These are phyloP conservation scores for Pyrrhoderma noxium DNA, from an alignment of 1,284 basidiomycete genomes.

Conservation along the genomic window DNA sequence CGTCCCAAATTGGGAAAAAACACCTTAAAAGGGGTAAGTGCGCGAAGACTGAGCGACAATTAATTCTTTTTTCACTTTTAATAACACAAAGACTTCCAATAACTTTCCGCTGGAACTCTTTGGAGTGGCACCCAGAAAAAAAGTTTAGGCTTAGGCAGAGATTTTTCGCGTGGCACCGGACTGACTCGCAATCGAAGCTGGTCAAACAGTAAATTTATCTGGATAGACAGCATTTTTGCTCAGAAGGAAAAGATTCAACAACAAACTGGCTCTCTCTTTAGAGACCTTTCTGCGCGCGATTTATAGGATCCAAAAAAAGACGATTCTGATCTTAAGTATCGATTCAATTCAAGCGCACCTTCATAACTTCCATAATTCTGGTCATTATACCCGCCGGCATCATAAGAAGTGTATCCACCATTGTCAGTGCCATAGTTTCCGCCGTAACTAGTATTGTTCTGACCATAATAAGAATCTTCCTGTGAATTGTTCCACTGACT, in stretches of 20 bases:
- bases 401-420: conserved; percentile 36
- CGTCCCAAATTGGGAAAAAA: too few relatives aligned
- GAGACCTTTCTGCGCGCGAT: background rate
- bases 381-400: conserved; percentile 34
- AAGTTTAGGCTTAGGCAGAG: too few relatives aligned
- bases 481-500: conserved; percentile 14
- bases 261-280: background rate
- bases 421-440: conserved; percentile 23
- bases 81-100: too few relatives aligned
- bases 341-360: conserved; percentile 62
- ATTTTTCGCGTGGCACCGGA: too few relatives aligned
- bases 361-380: conserved; percentile 60
- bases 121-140: too few relatives aligned
- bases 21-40: too few relatives aligned
- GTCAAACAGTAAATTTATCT: background rate
- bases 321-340: conserved; percentile 7
- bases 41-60: too few relatives aligned
- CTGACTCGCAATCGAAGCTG: background rate
- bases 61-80: too few relatives aligned
- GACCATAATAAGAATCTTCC: conserved; percentile 44
- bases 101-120: too few relatives aligned
- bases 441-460: conserved; percentile 24
- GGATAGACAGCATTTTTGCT: background rate
- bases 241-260: background rate
- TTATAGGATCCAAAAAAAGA: background rate